These are phyloP conservation scores for Corylus americana DNA, from an alignment of 306 rosid genomes.

Conservation along the genomic window DNA sequence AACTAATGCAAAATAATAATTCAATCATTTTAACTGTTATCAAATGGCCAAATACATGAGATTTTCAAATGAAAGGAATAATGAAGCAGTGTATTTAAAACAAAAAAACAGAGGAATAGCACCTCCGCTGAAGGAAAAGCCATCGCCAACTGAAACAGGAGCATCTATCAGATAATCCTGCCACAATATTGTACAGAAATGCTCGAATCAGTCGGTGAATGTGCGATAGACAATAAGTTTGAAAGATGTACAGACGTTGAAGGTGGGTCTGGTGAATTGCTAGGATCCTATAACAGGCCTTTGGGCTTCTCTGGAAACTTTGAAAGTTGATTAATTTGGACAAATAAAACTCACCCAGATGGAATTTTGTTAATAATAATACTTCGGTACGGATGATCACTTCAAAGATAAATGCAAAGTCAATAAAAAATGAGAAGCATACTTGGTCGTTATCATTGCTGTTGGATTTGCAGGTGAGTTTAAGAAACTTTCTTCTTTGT, in stretches of 20 bases:
- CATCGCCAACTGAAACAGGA: constrained; percentile 75
- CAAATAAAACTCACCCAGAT: neutral
- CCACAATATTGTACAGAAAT: neutral
- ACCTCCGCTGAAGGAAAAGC: constrained; percentile 93
- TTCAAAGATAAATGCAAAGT: neutral
- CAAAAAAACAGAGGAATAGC: neutral
- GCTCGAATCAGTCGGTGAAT: neutral
- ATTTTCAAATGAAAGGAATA: too few species aligned
- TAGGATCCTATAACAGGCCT: neutral
- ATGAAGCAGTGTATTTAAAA: neutral
- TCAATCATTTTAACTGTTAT: too few species aligned
- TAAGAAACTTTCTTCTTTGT: constrained; percentile 37
- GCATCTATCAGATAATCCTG: constrained; percentile 85
- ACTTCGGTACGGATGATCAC: too few species aligned
- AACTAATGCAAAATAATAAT: too few species aligned
- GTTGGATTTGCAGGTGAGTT: constrained; percentile 49
- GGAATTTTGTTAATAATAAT: too few species aligned
- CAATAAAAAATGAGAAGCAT: constrained; percentile 16
- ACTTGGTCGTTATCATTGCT: constrained; percentile 41
- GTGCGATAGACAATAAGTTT: neutral
- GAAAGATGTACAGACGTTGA: neutral
- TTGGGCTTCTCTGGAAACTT: neutral
- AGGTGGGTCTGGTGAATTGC: neutral
- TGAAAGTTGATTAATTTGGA: too few species aligned
- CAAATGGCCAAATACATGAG: too few species aligned